These are phyloP conservation scores for Boechera divaricarpa DNA, from an alignment of 345 rosid genomes.

Conservation along the genomic window DNA sequence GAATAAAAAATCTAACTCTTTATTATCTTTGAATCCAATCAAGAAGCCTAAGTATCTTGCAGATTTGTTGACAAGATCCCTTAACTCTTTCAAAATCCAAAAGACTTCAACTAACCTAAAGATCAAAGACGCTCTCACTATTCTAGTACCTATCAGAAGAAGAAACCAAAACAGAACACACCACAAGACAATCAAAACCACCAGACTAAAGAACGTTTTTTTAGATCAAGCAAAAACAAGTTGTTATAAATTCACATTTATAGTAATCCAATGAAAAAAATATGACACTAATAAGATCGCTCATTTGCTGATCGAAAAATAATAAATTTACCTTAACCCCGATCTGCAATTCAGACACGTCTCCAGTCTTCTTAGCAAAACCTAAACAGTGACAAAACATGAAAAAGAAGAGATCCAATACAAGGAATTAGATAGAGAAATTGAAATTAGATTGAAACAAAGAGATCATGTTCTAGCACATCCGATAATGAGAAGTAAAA, in stretches of 20 bases:
- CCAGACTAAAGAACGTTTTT: slow-evolving; percentile 6
- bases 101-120: background rate
- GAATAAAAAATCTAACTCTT: background rate
- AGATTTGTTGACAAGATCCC: background rate
- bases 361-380: slow-evolving; percentile 65
- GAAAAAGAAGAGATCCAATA: slow-evolving; percentile 25
- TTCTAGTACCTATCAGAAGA: background rate
- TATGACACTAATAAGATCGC: background rate
- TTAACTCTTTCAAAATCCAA: background rate
- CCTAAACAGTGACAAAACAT: slow-evolving; percentile 43
- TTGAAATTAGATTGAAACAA: slow-evolving; percentile 4
- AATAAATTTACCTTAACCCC: slow-evolving; percentile 74
- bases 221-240: slow-evolving; percentile 14
- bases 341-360: slow-evolving; percentile 88
- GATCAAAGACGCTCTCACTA: background rate
- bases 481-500: background rate
- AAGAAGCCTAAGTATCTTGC: background rate
- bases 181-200: slow-evolving; percentile 11
- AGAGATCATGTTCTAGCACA: background rate
- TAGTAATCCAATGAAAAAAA: background rate
- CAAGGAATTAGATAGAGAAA: background rate
- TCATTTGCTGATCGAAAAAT: background rate
- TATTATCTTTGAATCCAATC: background rate
- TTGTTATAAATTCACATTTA: background rate
- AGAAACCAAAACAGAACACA: background rate